A percentile compares a stretch with the other conserved stretches of the same genome.
Conservation (phyloP, 352 stramenopile species). For the Pythium plurisporium region DNA sequence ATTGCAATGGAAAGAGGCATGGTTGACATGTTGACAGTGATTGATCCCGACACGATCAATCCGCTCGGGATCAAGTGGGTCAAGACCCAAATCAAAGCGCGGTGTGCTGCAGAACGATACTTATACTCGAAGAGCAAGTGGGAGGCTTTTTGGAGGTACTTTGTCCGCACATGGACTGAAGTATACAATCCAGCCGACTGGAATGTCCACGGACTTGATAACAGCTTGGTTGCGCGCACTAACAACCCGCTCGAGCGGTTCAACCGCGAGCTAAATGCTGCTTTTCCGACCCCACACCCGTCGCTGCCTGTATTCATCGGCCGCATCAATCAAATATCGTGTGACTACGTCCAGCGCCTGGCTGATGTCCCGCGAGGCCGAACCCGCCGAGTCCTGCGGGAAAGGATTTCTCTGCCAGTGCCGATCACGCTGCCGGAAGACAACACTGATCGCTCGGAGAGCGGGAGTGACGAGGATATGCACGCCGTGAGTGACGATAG, state of each 20-base stretch:
- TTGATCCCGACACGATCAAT: not conserved
- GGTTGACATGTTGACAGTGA: constrained; percentile 13
- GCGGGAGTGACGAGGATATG: too few relatives aligned
- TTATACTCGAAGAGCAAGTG: not conserved
- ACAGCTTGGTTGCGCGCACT: not conserved
- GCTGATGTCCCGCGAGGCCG: constrained; percentile 2
- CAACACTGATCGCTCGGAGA: too few relatives aligned
- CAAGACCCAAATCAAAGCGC: not conserved
- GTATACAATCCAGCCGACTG: constrained; percentile 5
- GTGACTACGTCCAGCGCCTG: not conserved
- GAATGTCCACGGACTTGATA: constrained; percentile 14
- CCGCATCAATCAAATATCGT: not conserved
- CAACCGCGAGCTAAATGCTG: constrained; percentile 6
- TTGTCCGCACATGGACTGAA: constrained; percentile 15
- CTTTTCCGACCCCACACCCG: constrained; percentile 3
- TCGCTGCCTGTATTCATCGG: constrained; percentile 1
- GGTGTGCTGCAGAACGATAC: not conserved
- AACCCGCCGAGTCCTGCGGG: not conserved
- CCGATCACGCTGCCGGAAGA: too few relatives aligned
- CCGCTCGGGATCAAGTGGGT: constrained; percentile 1
- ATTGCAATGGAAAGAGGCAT: constrained; percentile 11
- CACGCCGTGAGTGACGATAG: too few relatives aligned
- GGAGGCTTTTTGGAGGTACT: constrained; percentile 7
- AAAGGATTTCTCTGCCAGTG: too few relatives aligned
- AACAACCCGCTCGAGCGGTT: constrained; percentile 13